phyloP scores from a whole-genome alignment of 1,284 basidiomycete genomes.

The Cutaneotrichosporon sp. region DNA sequence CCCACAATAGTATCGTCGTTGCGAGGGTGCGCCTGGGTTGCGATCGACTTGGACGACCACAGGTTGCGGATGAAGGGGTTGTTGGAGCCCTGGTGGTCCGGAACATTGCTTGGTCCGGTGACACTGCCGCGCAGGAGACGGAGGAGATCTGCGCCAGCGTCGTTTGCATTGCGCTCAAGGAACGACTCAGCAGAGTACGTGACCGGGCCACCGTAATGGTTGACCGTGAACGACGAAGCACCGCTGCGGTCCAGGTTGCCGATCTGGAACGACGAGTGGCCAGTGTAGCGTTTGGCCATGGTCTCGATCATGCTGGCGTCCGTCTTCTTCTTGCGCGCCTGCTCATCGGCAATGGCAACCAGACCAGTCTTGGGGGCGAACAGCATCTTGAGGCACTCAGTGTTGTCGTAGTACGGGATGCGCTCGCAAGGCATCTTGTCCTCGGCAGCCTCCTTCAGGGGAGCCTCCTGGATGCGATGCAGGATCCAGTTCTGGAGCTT shows the following conservation, averaged over 20 bases:
- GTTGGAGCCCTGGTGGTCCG: constrained; percentile 68
- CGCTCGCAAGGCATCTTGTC: constrained; percentile 73
- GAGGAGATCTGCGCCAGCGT: constrained; percentile 89
- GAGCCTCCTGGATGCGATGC: constrained; percentile 66
- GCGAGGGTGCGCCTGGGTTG: constrained; percentile 83
- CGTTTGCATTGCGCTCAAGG: constrained; percentile 83
- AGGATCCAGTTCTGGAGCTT: constrained; percentile 82
- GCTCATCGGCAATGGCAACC: constrained; percentile 97
- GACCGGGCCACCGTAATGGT: constrained; percentile 86
- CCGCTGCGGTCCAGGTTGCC: constrained; percentile 73
- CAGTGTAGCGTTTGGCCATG: constrained; percentile 89
- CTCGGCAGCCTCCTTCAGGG: constrained; percentile 73
- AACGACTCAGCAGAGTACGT: constrained; percentile 88
- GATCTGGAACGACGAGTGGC: constrained; percentile 84
- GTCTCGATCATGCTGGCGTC: constrained; percentile 93
- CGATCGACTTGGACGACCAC: constrained; percentile 83
- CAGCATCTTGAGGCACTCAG: constrained; percentile 82
- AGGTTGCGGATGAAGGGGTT: constrained; percentile 89
- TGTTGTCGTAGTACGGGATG: constrained; percentile 80
- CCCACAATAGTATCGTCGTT: constrained; percentile 92
- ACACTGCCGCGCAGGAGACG: constrained; percentile 70
- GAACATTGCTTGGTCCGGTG: constrained; percentile 28
- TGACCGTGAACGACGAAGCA: constrained; percentile 83
- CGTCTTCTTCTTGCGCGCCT: constrained; percentile 85
- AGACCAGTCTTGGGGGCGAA: constrained; percentile 86